Evolutionary conservation across 768 basidiomycete genomes (phyloP), one percentile per base, ranked within the genome.

Genomic region (Boletus speciosus): DNA sequence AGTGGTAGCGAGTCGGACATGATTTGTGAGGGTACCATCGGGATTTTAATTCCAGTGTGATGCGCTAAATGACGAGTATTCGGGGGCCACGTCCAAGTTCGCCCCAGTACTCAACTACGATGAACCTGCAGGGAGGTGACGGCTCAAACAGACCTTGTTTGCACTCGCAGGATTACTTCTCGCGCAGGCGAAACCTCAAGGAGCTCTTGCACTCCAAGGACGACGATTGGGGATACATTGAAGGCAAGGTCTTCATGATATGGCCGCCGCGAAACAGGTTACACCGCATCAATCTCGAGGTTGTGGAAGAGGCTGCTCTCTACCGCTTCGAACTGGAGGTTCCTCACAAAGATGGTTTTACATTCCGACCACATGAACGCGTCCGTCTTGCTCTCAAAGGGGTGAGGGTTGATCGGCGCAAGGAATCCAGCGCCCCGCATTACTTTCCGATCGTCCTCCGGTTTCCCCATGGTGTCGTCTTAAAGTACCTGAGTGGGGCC

Each of bases 361-460:
- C 69, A 34, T 72, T 82, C 53, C 66, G 71, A 36, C 66, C 77
- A 6, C 66, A 69, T 3, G 78, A 81, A 51, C 67, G 68, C 38
- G 59, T 85, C 25, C 65, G 65, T n/a, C 49, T 85, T n/a, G 73
- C 78, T 16, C 72, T 84, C 19, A 76, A 73, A 53, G 81, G 80
- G 2, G 71, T 71, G 25, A 55, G 52, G 27, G 54, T 81, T 21
- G 68, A 69, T 36, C 67, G 43, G 37, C 68, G 66, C 47, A 36
- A 51, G 25, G 61, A 61, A 19, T 62, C 60, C 29, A 71, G 66
- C 38, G 60, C 66, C 11, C 59, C 65, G 6, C 69, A 65, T 47
- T 70, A 56, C 23, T 62, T 79, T n/a, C 73, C 77, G 31, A 64
- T 81, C 52, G 56, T 61, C 19, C 65, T 85, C 52, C 57, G 65